Conservation (phyloP, 2,329 filamentous ascomycete species). For the Penicillium sp. region DNA sequence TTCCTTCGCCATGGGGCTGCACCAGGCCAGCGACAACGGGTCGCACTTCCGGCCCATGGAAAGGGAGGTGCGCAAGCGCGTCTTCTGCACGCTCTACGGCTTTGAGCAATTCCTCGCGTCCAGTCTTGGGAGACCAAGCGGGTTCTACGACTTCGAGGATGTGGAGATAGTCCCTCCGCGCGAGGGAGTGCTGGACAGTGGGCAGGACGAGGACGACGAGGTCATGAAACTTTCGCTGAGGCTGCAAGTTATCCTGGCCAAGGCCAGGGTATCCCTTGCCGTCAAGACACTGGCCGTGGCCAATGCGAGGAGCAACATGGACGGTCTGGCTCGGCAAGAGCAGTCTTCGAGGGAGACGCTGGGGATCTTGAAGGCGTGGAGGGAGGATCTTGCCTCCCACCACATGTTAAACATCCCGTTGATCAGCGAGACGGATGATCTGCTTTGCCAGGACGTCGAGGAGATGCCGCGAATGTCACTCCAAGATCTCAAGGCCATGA, state of each 20-base stretch:
- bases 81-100: constrained; percentile 40
- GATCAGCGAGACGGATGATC: constrained; percentile 4
- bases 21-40: constrained; percentile 19
- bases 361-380: constrained; percentile 1
- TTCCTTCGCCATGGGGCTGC: constrained; percentile 32
- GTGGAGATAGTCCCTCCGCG: constrained; percentile 19
- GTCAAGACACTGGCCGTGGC: constrained; percentile 5
- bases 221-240: constrained; percentile 33
- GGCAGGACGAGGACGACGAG: constrained; percentile 23
- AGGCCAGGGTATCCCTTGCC: constrained; percentile 7
- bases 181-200: constrained; percentile 5
- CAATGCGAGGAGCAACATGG: neutral
- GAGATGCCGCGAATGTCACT: constrained; percentile 5
- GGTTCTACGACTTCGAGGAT: constrained; percentile 37
- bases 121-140: constrained; percentile 39
- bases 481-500: constrained; percentile 7
- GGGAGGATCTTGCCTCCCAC: neutral
- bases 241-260: constrained; percentile 18
- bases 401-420: constrained; percentile 5
- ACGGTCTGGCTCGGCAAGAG: constrained; percentile 5
- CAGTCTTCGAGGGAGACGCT: constrained; percentile 6
- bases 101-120: constrained; percentile 42
- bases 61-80: constrained; percentile 36
- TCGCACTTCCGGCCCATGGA: constrained; percentile 35
- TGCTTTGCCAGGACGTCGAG: constrained; percentile 3